Evolutionary conservation across 2,329 filamentous ascomycete species (phyloP), one percentile per base, ranked within the genome.

Genomic region (Dothidotthia symphoricarpi): DNA sequence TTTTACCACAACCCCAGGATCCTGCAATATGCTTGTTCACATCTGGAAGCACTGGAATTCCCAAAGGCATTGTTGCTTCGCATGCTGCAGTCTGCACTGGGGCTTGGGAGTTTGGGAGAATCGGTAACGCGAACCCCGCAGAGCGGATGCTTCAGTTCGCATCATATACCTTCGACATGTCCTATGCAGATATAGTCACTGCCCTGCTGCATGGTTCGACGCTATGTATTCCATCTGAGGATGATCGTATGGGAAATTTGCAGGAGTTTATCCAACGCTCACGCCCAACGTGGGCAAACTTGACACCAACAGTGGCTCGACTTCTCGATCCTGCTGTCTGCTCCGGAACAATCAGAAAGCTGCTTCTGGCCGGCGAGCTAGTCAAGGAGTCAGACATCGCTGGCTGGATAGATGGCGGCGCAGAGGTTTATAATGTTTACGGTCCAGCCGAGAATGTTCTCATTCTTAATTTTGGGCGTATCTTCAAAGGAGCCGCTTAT

Each of bases 1-100:
- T n/a, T 22, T 22, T 9, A 22, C 19, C 19, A 22, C 9, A 22
- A 6, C 42, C 42, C 15, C 10, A 31, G 16, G 24, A 74, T 28
- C 67, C 71, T 4, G 79, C 80, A 0, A 83, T 78, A 49, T 69
- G 82, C 6, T 72, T 84, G 5, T 78, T 82, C 42, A 75, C 74
- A 0, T 69, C 68, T 13, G 50, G 53, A 7, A 50, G 65, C 22
- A 53, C 45, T 6, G 43, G 45, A 32, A 71, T 69, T 30, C 75
- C 77, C 0, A 77, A 78, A 38, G 80, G 77, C 2, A 75, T 81
- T n/a, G 76, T 81, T 19, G 76, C 82, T 6, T 36, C 46, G 33
- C 51, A 55, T 31, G 19, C 22, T 8, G 24, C 40, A 7, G 10
- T 43, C 3, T 24, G 12, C 12, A 45, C 35, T 7, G 42, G 41